Conservation (phyloP, 371 early-diverging fungal species). For the Nematocida minor region DNA sequence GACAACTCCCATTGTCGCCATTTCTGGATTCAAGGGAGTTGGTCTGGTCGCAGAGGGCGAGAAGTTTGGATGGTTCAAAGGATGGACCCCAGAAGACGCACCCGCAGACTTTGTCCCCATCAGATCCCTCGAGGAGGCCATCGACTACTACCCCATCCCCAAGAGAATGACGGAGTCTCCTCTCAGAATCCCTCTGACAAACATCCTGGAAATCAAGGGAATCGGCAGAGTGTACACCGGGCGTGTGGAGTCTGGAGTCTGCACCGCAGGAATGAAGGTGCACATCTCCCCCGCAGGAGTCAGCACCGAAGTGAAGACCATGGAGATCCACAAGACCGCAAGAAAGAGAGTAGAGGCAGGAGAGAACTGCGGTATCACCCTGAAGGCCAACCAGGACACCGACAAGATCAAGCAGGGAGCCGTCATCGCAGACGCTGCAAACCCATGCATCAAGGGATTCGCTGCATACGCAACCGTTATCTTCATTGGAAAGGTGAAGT, state of each 20-base stretch:
- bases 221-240: constrained; percentile 95
- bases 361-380: constrained; percentile 62
- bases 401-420: constrained; percentile 59
- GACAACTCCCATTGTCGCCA: constrained; percentile 76
- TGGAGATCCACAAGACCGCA: constrained; percentile 62
- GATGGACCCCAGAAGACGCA: constrained; percentile 66
- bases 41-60: constrained; percentile 82
- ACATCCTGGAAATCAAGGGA: constrained; percentile 91
- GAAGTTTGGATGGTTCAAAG: constrained; percentile 67
- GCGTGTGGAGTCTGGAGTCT: constrained; percentile 85
- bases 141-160: constrained; percentile 83
- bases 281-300: constrained; percentile 61
- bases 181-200: constrained; percentile 81
- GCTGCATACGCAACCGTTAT: constrained; percentile 52
- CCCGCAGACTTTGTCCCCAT: constrained; percentile 71
- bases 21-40: constrained; percentile 82
- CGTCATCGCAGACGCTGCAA: constrained; percentile 55
- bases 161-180: constrained; percentile 86
- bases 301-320: constrained; percentile 56
- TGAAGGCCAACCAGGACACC: constrained; percentile 50
- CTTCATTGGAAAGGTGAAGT: constrained; percentile 48
- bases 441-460: constrained; percentile 27
- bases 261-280: constrained; percentile 83
- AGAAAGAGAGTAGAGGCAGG: constrained; percentile 53
- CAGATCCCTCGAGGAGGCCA: constrained; percentile 84